phyloP scores from a whole-genome alignment of 176 grass and related monocot species.

The Luzula sylvatica region DNA sequence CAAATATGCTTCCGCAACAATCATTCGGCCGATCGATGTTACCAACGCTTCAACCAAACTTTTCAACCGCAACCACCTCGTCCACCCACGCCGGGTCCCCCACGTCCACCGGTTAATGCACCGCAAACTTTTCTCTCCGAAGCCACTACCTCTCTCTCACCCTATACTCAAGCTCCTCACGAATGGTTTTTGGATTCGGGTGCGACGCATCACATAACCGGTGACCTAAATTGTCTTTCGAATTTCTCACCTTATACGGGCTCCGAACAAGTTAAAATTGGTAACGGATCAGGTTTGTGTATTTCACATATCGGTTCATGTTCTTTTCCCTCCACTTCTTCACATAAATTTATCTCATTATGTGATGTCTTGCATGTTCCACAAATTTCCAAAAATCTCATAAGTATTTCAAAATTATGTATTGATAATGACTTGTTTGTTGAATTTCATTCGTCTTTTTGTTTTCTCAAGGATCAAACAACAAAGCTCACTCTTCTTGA shows the following conservation, averaged over 20 bases:
- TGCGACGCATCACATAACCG: not conserved
- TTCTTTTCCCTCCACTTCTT: not conserved
- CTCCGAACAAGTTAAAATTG: not conserved
- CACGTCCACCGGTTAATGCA: too few species aligned
- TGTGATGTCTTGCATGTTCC: not conserved
- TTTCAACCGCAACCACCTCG: too few species aligned
- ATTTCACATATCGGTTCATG: not conserved
- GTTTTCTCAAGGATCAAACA: not conserved
- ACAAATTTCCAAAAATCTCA: not conserved
- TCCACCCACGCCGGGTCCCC: too few species aligned
- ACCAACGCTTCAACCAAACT: too few species aligned
- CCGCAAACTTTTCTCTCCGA: too few species aligned
- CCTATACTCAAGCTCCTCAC: too few species aligned
- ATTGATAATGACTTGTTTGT: not conserved
- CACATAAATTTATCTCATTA: not conserved
- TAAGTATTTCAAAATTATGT: not conserved
- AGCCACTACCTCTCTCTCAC: too few species aligned
- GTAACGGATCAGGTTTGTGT: not conserved
- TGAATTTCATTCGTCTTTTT: not conserved
- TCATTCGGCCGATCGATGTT: too few species aligned
- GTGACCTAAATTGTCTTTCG: not conserved
- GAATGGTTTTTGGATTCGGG: too few species aligned
- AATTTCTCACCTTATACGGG: not conserved
- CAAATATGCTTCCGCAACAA: too few species aligned
- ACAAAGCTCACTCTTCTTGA: not conserved